A percentile compares a stretch with the other conserved stretches of the same genome.
Conservation (phyloP, 352 stramenopile species). For the Phytophthora sojae region DNA sequence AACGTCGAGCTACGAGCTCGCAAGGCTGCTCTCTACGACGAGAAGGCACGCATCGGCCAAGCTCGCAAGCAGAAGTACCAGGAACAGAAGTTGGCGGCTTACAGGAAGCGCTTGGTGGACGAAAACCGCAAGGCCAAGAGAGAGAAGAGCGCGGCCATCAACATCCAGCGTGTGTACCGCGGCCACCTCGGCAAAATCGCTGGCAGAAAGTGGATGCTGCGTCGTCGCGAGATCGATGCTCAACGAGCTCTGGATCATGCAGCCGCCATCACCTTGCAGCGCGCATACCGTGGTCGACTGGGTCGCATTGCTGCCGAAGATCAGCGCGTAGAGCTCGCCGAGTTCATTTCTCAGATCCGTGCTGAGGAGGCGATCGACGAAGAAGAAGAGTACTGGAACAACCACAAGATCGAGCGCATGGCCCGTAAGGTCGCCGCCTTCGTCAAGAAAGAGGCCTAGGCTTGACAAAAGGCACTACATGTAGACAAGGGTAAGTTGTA, state of each 20-base stretch:
- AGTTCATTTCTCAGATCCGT: slow-evolving; percentile 93
- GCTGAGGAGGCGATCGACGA: slow-evolving; percentile 92
- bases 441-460: slow-evolving; percentile 66
- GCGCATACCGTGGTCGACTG: slow-evolving; percentile 87
- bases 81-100: slow-evolving; percentile 66
- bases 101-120: slow-evolving; percentile 64
- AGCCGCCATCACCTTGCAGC: slow-evolving; percentile 86
- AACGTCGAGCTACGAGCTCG: slow-evolving; percentile 53
- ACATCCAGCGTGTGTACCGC: slow-evolving; percentile 83
- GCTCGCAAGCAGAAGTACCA: slow-evolving; percentile 74
- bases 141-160: slow-evolving; percentile 51
- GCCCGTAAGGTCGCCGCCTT: slow-evolving; percentile 63
- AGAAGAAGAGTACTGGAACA: slow-evolving; percentile 82
- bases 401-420: slow-evolving; percentile 61
- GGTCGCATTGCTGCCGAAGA: slow-evolving; percentile 86
- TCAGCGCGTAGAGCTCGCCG: slow-evolving; percentile 89
- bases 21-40: slow-evolving; percentile 52
- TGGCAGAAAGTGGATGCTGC: slow-evolving; percentile 84
- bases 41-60: slow-evolving; percentile 67
- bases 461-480: slow-evolving; percentile 23
- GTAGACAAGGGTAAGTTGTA: slow-evolving; percentile 34
- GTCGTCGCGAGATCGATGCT: slow-evolving; percentile 87
- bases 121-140: slow-evolving; percentile 73
- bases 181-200: slow-evolving; percentile 85
- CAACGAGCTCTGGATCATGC: slow-evolving; percentile 78